Evolutionary conservation across 495 filamentous ascomycete species (phyloP).

Genomic region (Aspergillus affinis): DNA sequence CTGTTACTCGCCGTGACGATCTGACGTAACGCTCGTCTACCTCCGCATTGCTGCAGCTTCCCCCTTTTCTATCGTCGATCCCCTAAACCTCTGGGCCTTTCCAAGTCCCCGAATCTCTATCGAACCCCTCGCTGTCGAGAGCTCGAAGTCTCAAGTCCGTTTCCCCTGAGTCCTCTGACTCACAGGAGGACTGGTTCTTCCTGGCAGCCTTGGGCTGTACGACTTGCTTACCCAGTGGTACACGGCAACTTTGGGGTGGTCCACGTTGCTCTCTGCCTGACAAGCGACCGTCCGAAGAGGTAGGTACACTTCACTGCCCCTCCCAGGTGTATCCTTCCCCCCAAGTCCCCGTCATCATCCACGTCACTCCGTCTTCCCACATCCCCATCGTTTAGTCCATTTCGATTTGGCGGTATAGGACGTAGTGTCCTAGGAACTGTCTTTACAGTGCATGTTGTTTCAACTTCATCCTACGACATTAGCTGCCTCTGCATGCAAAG

Average conservation of each 20-base stretch:
- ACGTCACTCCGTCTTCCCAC: neutral
- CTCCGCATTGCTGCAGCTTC: constrained; percentile 6
- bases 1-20: neutral
- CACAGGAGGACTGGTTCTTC: neutral
- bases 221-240: neutral
- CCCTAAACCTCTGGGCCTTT: too few relatives aligned
- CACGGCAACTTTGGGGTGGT: constrained; percentile 7
- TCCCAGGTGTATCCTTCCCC: neutral
- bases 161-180: neutral
- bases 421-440: neutral
- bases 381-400: neutral
- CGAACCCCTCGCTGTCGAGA: neutral
- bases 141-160: neutral
- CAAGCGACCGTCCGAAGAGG: constrained; percentile 14
- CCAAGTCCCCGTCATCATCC: neutral
- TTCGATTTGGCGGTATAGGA: neutral
- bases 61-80: neutral
- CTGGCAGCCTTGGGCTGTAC: neutral
- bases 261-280: constrained; percentile 21
- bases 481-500: neutral
- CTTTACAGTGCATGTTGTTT: neutral
- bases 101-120: neutral
- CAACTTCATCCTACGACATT: neutral
- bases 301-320: constrained; percentile 15
- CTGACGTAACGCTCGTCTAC: constrained; percentile 5